phyloP scores from a whole-genome alignment of 2,329 filamentous ascomycete genomes.

The Monosporascus sp. region DNA sequence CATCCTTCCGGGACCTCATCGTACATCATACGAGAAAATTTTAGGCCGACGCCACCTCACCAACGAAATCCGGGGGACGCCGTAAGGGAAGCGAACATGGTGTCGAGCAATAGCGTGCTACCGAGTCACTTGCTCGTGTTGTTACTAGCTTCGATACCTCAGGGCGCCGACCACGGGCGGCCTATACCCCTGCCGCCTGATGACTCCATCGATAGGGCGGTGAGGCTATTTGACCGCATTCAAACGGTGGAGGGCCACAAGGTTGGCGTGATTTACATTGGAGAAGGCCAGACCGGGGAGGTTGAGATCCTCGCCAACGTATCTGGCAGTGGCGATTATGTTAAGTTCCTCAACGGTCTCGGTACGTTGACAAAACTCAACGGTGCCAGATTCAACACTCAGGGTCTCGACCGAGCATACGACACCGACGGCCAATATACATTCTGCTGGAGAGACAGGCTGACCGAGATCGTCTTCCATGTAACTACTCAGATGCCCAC shows the following conservation, averaged over 20 bases:
- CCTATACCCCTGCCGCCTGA: constrained; percentile 71
- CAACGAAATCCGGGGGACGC: constrained; percentile 46
- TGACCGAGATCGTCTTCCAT: constrained; percentile 94
- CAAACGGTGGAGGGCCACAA: constrained; percentile 93
- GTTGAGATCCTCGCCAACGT: constrained; percentile 82
- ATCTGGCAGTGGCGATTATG: constrained; percentile 81
- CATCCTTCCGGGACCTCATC: constrained; percentile 64
- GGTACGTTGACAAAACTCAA: constrained; percentile 78
- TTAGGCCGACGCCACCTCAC: constrained; percentile 52
- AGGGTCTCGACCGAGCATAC: constrained; percentile 75
- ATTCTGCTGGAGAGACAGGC: constrained; percentile 90
- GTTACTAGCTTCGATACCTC: constrained; percentile 58
- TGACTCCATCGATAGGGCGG: constrained; percentile 66
- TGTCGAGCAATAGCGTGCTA: constrained; percentile 56
- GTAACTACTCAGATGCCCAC: constrained; percentile 98
- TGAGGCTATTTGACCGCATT: constrained; percentile 78
- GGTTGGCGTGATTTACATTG: constrained; percentile 90
- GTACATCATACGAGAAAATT: constrained; percentile 55
- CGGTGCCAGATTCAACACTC: constrained; percentile 84
- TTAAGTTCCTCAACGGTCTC: constrained; percentile 74
- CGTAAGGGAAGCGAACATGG: constrained; percentile 44
- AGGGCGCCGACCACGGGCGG: constrained; percentile 51
- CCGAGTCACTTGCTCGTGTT: constrained; percentile 71
- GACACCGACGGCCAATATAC: constrained; percentile 82
- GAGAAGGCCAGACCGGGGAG: constrained; percentile 77